Percentiles rank a stretch among this genome's conserved stretches.
phyloP scores from a whole-genome alignment of 2,329 filamentous ascomycete species.

The Ophiostoma novo-ulmi region DNA sequence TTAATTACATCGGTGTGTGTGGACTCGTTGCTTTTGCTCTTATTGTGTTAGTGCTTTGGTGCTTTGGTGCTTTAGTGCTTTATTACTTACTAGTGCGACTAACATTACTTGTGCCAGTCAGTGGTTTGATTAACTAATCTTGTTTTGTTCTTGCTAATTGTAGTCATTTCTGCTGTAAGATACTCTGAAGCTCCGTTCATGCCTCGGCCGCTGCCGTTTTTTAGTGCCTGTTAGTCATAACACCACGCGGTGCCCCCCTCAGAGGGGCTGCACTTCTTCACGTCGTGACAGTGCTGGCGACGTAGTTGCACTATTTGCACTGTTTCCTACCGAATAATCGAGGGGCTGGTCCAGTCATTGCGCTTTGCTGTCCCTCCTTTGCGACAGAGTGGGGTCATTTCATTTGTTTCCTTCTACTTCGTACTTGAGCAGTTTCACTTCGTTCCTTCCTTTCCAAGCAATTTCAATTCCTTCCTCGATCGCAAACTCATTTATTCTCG shows the following conservation, averaged over 20 bases:
- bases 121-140: constrained; percentile 14
- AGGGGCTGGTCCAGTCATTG: constrained; percentile 13
- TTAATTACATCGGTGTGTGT: not conserved
- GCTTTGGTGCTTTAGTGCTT: not conserved
- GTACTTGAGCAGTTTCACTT: not conserved
- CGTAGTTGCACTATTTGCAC: not conserved
- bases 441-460: not conserved
- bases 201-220: constrained; percentile 14
- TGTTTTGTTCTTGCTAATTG: not conserved
- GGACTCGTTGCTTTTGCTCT: not conserved
- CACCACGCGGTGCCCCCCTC: constrained; percentile 7
- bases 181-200: not conserved
- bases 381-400: constrained; percentile 7
- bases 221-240: constrained; percentile 14
- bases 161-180: not conserved
- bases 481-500: not conserved
- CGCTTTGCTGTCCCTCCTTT: constrained; percentile 9
- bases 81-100: too few relatives aligned
- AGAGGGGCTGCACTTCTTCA: not conserved
- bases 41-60: not conserved
- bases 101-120: not conserved
- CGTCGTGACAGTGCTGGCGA: not conserved
- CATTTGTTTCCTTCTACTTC: not conserved
- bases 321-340: not conserved
- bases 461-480: not conserved